phyloP scores from a whole-genome alignment of 1,139 yeast species.

The Eremothecium sinecaudum region DNA sequence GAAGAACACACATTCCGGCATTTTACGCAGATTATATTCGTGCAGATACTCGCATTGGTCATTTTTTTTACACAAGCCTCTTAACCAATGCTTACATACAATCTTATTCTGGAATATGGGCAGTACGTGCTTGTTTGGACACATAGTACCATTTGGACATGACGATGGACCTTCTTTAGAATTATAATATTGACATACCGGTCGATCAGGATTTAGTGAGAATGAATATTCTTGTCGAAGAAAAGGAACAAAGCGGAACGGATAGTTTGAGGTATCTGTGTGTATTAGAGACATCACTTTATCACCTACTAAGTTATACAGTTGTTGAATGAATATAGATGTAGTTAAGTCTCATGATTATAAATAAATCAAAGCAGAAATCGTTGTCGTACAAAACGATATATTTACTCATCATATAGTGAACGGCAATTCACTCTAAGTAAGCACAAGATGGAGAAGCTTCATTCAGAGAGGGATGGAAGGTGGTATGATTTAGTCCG shows the following conservation, averaged over 20 bases:
- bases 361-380: too few species aligned
- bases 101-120: constrained; percentile 75
- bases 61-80: constrained; percentile 94
- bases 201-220: constrained; percentile 83
- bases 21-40: constrained; percentile 85
- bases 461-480: too few species aligned
- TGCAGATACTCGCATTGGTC: constrained; percentile 95
- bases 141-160: constrained; percentile 76
- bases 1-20: constrained; percentile 94
- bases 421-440: too few species aligned
- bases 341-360: too few species aligned
- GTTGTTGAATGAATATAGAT: too few species aligned
- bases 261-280: constrained; percentile 34
- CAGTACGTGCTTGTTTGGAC: constrained; percentile 84
- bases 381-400: too few species aligned
- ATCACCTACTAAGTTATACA: too few species aligned
- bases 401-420: too few species aligned
- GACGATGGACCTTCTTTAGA: constrained; percentile 44
- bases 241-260: constrained; percentile 78
- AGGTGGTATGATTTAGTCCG: too few species aligned
- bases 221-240: constrained; percentile 71
- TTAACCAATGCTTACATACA: constrained; percentile 96
- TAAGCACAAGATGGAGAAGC: too few species aligned
- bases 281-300: constrained; percentile 30
- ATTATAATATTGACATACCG: constrained; percentile 69